Evolutionary conservation across 805 yeast genomes (phyloP).

Genomic region (Saturnispora kantuleensis): DNA sequence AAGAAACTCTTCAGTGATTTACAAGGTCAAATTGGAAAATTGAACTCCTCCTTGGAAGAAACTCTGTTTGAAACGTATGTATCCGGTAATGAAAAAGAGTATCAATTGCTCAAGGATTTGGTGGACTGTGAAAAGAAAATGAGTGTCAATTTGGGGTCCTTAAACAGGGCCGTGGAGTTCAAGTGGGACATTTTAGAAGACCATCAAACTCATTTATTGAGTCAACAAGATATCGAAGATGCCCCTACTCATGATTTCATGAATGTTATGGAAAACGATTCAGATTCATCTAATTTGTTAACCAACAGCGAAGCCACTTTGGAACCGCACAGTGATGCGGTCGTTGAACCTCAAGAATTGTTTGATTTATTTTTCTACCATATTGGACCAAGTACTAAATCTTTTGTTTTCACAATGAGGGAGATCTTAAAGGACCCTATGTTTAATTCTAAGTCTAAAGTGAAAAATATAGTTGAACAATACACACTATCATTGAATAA

Average conservation of each 20-base stretch:
- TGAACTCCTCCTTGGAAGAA: slow-evolving; percentile 42
- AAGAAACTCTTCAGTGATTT: slow-evolving; percentile 26
- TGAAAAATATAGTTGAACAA: slow-evolving; percentile 32
- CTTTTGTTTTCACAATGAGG: slow-evolving; percentile 53
- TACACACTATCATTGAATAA: slow-evolving; percentile 36
- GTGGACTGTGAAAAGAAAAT: slow-evolving; percentile 44
- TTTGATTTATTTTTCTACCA: slow-evolving; percentile 58
- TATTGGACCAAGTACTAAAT: slow-evolving; percentile 64
- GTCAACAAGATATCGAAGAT: slow-evolving; percentile 18
- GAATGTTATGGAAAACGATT: slow-evolving; percentile 54
- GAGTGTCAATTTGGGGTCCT: slow-evolving; percentile 52
- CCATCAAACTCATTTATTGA: not conserved
- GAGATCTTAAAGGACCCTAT: slow-evolving; percentile 53
- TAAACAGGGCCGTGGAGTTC: slow-evolving; percentile 59
- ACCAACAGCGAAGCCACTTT: slow-evolving; percentile 51
- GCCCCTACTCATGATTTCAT: slow-evolving; percentile 38
- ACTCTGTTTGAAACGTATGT: slow-evolving; percentile 50
- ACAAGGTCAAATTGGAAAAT: slow-evolving; percentile 29
- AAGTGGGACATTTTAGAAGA: slow-evolving; percentile 41
- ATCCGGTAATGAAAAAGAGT: slow-evolving; percentile 48
- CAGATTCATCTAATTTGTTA: slow-evolving; percentile 51
- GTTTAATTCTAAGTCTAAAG: slow-evolving; percentile 33
- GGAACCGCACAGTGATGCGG: slow-evolving; percentile 16
- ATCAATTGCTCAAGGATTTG: slow-evolving; percentile 32
- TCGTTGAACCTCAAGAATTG: slow-evolving; percentile 32